A percentile compares a stretch with the other conserved stretches of the same genome.
Evolutionary conservation across 805 yeast species (phyloP).

Genomic region (Yamadazyma akitaensis): DNA sequence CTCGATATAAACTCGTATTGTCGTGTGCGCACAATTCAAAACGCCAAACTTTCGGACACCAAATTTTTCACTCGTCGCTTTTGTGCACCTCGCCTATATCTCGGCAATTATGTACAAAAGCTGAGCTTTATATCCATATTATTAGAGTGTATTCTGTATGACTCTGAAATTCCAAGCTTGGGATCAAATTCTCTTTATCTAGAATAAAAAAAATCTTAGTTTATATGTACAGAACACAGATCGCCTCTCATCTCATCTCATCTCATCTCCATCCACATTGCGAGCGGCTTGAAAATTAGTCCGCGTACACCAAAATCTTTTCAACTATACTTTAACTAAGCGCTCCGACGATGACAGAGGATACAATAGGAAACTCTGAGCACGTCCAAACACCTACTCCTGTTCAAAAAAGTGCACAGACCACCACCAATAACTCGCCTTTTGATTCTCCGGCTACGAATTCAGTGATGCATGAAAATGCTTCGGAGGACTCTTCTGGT

Average conservation of each 20-base stretch:
- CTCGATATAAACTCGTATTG: not conserved
- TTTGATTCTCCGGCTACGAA: not conserved
- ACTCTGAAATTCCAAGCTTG: too few relatives aligned
- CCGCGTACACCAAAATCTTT: constrained; percentile 5
- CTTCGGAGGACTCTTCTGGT: not conserved
- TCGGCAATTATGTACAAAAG: not conserved
- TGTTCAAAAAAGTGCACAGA: not conserved
- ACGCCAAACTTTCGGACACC: not conserved
- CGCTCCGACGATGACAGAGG: constrained; percentile 1
- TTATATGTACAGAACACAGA: not conserved
- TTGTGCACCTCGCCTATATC: not conserved
- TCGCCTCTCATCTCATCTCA: constrained; percentile 5
- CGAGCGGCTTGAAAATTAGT: constrained; percentile 11
- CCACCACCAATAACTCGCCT: not conserved
- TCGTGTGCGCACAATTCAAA: constrained; percentile 2
- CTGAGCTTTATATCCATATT: too few relatives aligned
- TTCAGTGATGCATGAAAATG: not conserved
- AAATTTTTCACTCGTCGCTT: not conserved
- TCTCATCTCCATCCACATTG: constrained; percentile 11
- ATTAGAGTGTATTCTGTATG: too few relatives aligned
- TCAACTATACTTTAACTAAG: not conserved
- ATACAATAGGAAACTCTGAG: not conserved
- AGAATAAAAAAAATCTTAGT: not conserved
- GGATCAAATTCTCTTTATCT: too few relatives aligned
- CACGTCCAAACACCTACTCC: not conserved